A percentile compares a stretch with the other conserved stretches of the same genome.
phyloP scores from a whole-genome alignment of 1,284 basidiomycete genomes.

The Tausonia pullulans region DNA sequence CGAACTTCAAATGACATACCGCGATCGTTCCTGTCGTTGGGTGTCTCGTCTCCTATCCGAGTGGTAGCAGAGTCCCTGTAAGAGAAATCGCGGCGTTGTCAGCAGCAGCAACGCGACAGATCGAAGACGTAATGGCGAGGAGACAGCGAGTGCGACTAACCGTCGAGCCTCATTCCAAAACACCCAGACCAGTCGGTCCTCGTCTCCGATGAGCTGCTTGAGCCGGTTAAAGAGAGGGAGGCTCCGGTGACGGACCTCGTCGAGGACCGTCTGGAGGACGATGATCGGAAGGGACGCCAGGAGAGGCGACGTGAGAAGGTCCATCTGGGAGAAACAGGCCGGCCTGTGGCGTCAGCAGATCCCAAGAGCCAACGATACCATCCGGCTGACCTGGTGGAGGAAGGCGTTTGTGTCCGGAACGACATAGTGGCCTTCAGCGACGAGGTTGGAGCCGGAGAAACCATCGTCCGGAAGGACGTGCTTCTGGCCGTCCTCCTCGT shows the following conservation, averaged over 20 bases:
- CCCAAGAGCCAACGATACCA: neutral
- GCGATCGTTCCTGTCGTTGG: conserved; percentile 88
- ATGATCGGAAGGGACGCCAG: conserved; percentile 66
- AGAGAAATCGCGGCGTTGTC: neutral
- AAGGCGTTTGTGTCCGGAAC: conserved; percentile 95
- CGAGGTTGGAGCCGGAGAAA: conserved; percentile 44
- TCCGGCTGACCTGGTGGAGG: conserved; percentile 60
- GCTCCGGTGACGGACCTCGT: conserved; percentile 91
- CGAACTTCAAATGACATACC: conserved; percentile 39
- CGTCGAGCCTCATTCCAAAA: conserved; percentile 86
- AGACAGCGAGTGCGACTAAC: conserved; percentile 38
- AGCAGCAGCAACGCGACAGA: neutral
- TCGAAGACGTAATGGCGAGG: neutral
- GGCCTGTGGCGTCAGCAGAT: neutral
- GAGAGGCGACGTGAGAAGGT: conserved; percentile 64
- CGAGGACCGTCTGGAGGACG: conserved; percentile 85
- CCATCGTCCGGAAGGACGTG: conserved; percentile 44
- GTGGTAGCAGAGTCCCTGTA: conserved; percentile 63
- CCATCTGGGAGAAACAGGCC: conserved; percentile 52
- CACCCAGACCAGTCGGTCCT: conserved; percentile 64
- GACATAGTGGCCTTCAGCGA: conserved; percentile 62
- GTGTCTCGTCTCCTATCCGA: conserved; percentile 59
- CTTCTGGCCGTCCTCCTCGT: conserved; percentile 33
- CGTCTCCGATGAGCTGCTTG: conserved; percentile 64
- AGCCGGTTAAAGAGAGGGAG: conserved; percentile 87